Evolutionary conservation across 495 filamentous ascomycete genomes (phyloP).

Genomic region (Trichoderma virens): DNA sequence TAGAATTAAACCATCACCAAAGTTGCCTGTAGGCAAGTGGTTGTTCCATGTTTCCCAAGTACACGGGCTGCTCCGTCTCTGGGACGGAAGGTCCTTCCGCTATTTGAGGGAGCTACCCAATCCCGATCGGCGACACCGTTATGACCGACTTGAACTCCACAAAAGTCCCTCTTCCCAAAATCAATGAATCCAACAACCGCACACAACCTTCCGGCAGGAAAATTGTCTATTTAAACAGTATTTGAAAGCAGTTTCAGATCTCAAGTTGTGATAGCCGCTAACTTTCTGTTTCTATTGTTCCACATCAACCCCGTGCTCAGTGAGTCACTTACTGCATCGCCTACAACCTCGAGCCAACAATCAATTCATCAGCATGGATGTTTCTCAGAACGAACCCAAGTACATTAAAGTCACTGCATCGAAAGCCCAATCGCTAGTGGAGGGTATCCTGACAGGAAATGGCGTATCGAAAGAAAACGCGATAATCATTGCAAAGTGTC

Average conservation of each 20-base stretch:
- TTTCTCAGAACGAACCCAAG: not conserved
- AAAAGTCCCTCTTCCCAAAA: not conserved
- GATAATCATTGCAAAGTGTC: slow-evolving; percentile 47
- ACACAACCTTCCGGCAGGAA: not conserved
- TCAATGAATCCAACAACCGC: not conserved
- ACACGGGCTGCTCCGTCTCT: not conserved
- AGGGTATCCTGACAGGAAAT: slow-evolving; percentile 44
- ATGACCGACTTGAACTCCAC: not conserved
- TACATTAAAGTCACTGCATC: not conserved
- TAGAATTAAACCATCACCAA: not conserved
- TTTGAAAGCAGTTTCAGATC: not conserved
- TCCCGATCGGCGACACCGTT: not conserved
- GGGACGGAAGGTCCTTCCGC: not conserved
- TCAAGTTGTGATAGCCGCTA: not conserved
- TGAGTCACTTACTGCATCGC: not conserved
- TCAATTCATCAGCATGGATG: not conserved
- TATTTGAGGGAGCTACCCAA: not conserved
- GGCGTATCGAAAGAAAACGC: slow-evolving; percentile 50
- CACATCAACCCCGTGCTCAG: not conserved
- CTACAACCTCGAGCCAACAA: not conserved
- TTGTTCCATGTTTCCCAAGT: not conserved
- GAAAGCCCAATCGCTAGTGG: not conserved
- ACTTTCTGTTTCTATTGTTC: not conserved
- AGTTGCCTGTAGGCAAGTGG: not conserved
- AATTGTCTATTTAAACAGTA: not conserved